A percentile compares a stretch with the other conserved stretches of the same genome.
Evolutionary conservation across 1,284 basidiomycete species (phyloP).

Genomic region (Cerioporus squamosus): DNA sequence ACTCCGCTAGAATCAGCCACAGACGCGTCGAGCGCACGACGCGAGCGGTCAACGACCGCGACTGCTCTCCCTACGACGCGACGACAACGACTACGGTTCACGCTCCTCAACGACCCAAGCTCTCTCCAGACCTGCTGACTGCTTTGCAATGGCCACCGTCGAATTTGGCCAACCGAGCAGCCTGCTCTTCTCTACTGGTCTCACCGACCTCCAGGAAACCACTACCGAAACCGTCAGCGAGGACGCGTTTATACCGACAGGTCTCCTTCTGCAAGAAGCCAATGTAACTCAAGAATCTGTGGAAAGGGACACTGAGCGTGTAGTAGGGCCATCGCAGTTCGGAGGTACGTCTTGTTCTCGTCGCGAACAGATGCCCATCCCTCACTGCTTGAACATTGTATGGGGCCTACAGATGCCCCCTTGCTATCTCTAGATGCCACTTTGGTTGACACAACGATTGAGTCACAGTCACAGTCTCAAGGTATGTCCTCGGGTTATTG

Average conservation of each 20-base stretch:
- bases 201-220: background rate
- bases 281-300: background rate
- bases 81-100: too few relatives aligned
- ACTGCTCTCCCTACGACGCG: background rate
- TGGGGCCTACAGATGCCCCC: conserved; percentile 9
- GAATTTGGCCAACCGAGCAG: conserved; percentile 21
- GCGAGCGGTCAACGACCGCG: background rate
- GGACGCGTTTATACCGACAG: conserved; percentile 21
- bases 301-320: background rate
- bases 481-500: background rate
- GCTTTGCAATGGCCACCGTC: conserved; percentile 5
- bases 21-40: conserved; percentile 18
- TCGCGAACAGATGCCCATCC: too few relatives aligned
- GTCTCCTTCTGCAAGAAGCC: conserved; percentile 11
- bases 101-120: background rate
- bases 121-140: too few relatives aligned
- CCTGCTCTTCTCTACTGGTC: conserved; percentile 14
- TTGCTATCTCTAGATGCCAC: conserved; percentile 7
- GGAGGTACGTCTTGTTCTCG: conserved; percentile 12
- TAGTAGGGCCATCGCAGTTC: background rate
- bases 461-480: conserved; percentile 13
- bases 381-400: background rate
- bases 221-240: background rate
- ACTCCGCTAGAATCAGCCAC: conserved; percentile 16
- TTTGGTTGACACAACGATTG: background rate